phyloP scores from a whole-genome alignment of 352 stramenopile genomes.

The Pythium aquatile region DNA sequence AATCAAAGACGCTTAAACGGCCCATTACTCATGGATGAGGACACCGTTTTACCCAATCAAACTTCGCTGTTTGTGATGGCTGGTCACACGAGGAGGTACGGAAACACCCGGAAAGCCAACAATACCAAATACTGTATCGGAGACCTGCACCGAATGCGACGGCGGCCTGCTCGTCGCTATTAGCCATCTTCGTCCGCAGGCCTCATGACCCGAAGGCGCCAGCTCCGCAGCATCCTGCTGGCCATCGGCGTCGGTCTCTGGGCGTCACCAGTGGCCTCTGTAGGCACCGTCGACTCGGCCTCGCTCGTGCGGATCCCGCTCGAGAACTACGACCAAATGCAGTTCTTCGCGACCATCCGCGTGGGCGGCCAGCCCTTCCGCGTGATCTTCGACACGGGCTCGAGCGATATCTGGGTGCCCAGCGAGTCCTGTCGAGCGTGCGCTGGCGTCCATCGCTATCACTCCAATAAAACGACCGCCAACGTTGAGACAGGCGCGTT shows the following conservation, averaged over 20 bases:
- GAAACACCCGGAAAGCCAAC: constrained; percentile 1
- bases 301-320: constrained; percentile 30
- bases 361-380: constrained; percentile 37
- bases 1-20: not conserved
- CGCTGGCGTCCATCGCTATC: constrained; percentile 30
- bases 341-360: constrained; percentile 38
- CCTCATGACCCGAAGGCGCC: not conserved
- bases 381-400: constrained; percentile 53
- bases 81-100: not conserved
- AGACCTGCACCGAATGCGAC: not conserved
- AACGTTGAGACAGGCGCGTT: constrained; percentile 3
- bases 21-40: not conserved
- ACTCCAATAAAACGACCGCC: constrained; percentile 15
- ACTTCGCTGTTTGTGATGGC: not conserved
- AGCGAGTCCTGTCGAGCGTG: constrained; percentile 31
- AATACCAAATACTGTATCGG: not conserved
- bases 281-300: not conserved
- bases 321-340: constrained; percentile 42
- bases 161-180: not conserved
- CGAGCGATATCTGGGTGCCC: constrained; percentile 41
- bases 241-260: not conserved
- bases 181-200: not conserved
- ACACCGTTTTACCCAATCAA: not conserved
- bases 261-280: not conserved
- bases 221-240: not conserved